Conservation (phyloP, 2,329 filamentous ascomycete genomes). For the Fusarium buharicum region DNA sequence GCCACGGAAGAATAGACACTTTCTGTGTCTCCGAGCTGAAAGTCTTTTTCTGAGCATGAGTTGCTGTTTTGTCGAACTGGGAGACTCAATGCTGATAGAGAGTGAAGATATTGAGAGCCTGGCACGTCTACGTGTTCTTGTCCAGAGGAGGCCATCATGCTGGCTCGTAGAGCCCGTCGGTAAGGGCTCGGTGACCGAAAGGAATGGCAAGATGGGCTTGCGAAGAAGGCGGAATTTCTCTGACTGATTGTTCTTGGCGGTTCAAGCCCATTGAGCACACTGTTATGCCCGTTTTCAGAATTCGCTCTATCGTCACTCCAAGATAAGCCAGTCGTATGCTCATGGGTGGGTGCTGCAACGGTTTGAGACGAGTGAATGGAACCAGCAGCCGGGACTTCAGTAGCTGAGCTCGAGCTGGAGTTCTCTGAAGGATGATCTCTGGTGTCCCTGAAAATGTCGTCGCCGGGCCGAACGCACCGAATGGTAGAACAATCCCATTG, state of each 20-base stretch:
- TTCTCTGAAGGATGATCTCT: neutral
- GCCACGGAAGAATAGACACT: conserved; percentile 59
- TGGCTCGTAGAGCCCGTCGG: conserved; percentile 61
- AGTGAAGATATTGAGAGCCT: conserved; percentile 54
- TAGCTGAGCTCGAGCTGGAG: neutral
- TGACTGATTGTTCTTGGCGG: conserved; percentile 50
- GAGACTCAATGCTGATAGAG: conserved; percentile 54
- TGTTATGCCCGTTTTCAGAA: neutral
- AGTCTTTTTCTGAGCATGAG: conserved; percentile 53
- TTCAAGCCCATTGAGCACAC: conserved; percentile 21
- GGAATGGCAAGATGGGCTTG: conserved; percentile 61
- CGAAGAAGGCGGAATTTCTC: conserved; percentile 62
- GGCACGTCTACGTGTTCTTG: conserved; percentile 40
- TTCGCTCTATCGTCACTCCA: neutral
- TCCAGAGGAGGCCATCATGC: conserved; percentile 54
- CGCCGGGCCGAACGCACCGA: conserved; percentile 48
- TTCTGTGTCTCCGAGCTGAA: conserved; percentile 55
- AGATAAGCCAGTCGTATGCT: neutral
- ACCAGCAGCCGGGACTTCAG: conserved; percentile 8
- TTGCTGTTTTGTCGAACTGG: conserved; percentile 55
- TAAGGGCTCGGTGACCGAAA: conserved; percentile 67
- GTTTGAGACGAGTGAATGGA: neutral
- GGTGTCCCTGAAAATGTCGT: conserved; percentile 48
- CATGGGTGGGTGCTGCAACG: neutral
- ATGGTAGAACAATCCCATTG: conserved; percentile 47